Evolutionary conservation across 2,329 filamentous ascomycete genomes (phyloP), one percentile per base, ranked within the genome.

Genomic region (Basipetospora chlamydospora): DNA sequence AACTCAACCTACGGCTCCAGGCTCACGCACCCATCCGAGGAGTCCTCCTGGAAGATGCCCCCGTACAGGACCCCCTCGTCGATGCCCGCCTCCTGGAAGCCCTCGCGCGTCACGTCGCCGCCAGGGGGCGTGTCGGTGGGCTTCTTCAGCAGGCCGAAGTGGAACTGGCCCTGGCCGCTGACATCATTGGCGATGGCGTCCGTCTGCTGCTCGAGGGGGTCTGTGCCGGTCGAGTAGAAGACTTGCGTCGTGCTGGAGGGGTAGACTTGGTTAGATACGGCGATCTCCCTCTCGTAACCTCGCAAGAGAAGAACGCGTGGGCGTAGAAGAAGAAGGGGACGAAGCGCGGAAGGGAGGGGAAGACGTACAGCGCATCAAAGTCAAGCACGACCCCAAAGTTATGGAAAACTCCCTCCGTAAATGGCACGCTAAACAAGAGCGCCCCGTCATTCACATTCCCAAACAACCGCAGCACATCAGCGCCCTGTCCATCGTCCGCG

Each of bases 111-210:
- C 26, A 70, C 57, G 44, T 71, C 62, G 31, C 45, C 48, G 22
- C 52, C 54, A 23, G 50, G 43, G 16, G 26, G 16, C 15, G 28
- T 30, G 37, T 66, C 58, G 33, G 66, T 60, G 5, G 67, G 63
- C 59, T 76, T 77, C 63, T 77, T 77, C 40, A 78, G 56, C 2
- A 76, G 49, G 25, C 73, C 73, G 35, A 77, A 65, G 49, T 78
- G 73, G 51, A 65, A 67, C 29, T 56, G 44, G 17, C 55, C 53
- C 30, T 56, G 47, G 16, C 42, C 44, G 40, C 51, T 50, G 41
- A 66, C 47, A 37, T 49, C 52, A 38, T 64, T 50, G 46, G 52
- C 16, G 1, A 67, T 46, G 0, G 63, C 53, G 13, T 56, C 51
- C 1, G 61, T 69, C n/a, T 67, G 63, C 2, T 56, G 49, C 22